A percentile compares a stretch with the other conserved stretches of the same genome.
phyloP scores from a whole-genome alignment of 176 grass and related monocot genomes.

The Aegilops tauschii region DNA sequence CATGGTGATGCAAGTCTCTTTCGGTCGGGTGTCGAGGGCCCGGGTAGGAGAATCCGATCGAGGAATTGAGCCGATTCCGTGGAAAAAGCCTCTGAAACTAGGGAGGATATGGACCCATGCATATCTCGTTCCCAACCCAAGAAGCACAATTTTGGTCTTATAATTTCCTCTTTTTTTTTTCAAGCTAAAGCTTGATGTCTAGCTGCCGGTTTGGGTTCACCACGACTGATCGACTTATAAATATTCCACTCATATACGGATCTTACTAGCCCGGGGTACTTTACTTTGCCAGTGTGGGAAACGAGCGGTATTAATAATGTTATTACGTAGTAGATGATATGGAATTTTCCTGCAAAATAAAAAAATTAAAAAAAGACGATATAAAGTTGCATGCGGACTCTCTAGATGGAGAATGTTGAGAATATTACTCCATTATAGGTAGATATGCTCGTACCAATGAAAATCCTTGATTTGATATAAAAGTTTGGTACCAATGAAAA shows the following conservation, averaged over 20 bases:
- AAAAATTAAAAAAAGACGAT: neutral
- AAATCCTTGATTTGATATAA: conserved; percentile 37
- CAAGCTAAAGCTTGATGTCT: neutral
- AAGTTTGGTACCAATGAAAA: conserved; percentile 26
- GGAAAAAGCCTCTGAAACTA: conserved; percentile 29
- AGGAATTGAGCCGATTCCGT: conserved; percentile 24
- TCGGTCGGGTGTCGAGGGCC: neutral
- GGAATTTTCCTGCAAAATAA: too few species aligned
- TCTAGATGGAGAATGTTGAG: conserved; percentile 34
- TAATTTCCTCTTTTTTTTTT: neutral
- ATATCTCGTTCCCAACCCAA: conserved; percentile 27
- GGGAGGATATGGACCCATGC: conserved; percentile 12
- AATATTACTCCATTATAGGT: conserved; percentile 26
- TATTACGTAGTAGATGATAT: too few species aligned
- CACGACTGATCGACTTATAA: neutral
- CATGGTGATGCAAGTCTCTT: conserved; percentile 28
- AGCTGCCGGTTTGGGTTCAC: neutral
- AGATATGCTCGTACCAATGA: conserved; percentile 6
- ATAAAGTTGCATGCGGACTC: conserved; percentile 13
- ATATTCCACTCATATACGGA: neutral
- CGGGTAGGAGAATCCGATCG: neutral
- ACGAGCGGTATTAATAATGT: conserved; percentile 7
- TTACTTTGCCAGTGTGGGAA: neutral
- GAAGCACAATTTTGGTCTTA: neutral
- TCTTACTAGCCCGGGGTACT: neutral